Evolutionary conservation across 2,329 filamentous ascomycete species (phyloP).

Genomic region (Ilyonectria robusta): DNA sequence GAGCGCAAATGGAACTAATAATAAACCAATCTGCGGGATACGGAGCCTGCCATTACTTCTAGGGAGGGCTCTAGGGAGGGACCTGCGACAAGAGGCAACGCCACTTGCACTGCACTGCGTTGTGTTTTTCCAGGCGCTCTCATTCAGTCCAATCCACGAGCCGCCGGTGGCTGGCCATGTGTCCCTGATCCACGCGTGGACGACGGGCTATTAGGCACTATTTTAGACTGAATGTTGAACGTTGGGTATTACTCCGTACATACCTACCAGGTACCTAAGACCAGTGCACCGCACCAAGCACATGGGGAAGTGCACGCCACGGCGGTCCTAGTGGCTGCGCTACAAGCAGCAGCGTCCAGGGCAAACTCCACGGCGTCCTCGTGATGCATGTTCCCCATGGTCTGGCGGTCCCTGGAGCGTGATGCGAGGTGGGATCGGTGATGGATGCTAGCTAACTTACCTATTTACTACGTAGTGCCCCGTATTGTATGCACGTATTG

Average conservation of each 20-base stretch:
- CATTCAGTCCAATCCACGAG: no score
- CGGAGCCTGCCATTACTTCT: not conserved
- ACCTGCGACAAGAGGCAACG: not conserved
- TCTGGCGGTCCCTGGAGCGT: not conserved
- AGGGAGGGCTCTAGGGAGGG: no score
- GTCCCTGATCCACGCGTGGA: not conserved
- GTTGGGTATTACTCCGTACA: no score
- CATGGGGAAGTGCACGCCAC: constrained; percentile 10
- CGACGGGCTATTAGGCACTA: not conserved
- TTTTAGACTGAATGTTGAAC: no score
- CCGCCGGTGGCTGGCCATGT: no score
- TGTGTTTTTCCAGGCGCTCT: no score
- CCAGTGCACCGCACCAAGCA: not conserved
- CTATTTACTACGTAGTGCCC: not conserved
- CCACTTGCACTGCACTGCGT: not conserved
- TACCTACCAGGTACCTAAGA: no score
- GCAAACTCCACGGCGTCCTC: constrained; percentile 8
- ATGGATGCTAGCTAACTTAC: not conserved
- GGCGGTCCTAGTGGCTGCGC: constrained; percentile 27
- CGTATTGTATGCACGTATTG: not conserved
- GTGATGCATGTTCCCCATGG: not conserved
- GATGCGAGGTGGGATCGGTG: not conserved
- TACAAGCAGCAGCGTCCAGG: constrained; percentile 18
- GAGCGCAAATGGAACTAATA: not conserved
- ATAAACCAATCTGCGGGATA: not conserved